Percentiles rank a stretch among this genome's conserved stretches.
Conservation (phyloP, 306 rosid species). For the Vicia faba region DNA sequence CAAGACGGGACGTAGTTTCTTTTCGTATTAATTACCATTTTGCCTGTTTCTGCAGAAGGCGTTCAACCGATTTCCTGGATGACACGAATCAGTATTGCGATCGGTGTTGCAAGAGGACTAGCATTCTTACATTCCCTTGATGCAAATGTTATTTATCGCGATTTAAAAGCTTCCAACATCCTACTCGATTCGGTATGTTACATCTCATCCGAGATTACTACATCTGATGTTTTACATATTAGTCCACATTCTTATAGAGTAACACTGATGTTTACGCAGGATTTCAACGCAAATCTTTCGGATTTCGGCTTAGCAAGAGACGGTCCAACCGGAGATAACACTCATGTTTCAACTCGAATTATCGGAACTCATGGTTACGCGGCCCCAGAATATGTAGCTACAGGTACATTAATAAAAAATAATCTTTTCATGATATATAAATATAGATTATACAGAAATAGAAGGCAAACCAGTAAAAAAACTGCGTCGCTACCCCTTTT, state of each 20-base stretch:
- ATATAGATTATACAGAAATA: too few relatives aligned
- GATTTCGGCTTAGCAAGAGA: constrained; percentile 98
- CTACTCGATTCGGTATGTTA: constrained; percentile 77
- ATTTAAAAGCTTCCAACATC: constrained; percentile 90
- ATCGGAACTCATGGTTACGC: constrained; percentile 95
- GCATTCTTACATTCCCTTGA: constrained; percentile 73
- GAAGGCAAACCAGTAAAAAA: too few relatives aligned
- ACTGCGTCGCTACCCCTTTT: too few relatives aligned
- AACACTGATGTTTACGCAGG: constrained; percentile 45
- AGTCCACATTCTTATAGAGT: constrained; percentile 36
- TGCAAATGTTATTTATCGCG: constrained; percentile 86
- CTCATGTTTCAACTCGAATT: constrained; percentile 92
- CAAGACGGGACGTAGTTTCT: constrained; percentile 1
- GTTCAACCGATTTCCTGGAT: constrained; percentile 82
- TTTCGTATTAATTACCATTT: constrained; percentile 4
- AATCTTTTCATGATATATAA: too few relatives aligned
- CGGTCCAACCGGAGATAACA: constrained; percentile 95
- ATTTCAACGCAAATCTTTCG: constrained; percentile 80
- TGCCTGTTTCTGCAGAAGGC: constrained; percentile 60
- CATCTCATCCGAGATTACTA: background rate
- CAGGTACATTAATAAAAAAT: constrained; percentile 54
- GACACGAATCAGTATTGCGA: constrained; percentile 67
- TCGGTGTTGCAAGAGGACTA: constrained; percentile 75
- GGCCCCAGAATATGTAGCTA: constrained; percentile 94
- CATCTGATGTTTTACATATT: constrained; percentile 5